A percentile compares a stretch with the other conserved stretches of the same genome.
phyloP scores from a whole-genome alignment of 768 basidiomycete genomes.

The Calocera viscosa region DNA sequence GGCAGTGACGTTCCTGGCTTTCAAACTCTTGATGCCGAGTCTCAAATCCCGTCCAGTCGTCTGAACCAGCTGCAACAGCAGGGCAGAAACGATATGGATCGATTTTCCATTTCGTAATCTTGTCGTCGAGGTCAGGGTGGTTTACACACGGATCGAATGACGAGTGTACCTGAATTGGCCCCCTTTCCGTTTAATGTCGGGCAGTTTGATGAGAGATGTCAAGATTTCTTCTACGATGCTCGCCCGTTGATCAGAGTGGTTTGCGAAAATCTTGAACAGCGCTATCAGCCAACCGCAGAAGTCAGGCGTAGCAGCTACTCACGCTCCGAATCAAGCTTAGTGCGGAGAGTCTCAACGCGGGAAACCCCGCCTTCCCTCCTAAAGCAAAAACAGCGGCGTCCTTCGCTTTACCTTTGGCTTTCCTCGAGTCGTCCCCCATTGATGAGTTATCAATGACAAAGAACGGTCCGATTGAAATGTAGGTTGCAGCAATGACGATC shows the following conservation, averaged over 20 bases:
- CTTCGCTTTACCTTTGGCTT: slow-evolving; percentile 42
- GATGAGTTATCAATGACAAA: slow-evolving; percentile 58
- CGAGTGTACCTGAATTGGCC: slow-evolving; percentile 67
- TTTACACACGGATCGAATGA: background rate
- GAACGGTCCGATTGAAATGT: slow-evolving; percentile 87
- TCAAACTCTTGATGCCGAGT: slow-evolving; percentile 32
- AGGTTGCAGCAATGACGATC: slow-evolving; percentile 85
- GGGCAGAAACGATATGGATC: slow-evolving; percentile 85
- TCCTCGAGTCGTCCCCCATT: slow-evolving; percentile 36
- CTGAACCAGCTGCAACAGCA: slow-evolving; percentile 91
- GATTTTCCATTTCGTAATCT: slow-evolving; percentile 83
- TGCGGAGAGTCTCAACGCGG: slow-evolving; percentile 67
- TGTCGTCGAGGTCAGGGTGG: no score
- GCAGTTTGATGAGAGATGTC: slow-evolving; percentile 75
- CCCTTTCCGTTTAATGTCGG: slow-evolving; percentile 78
- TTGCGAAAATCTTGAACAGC: slow-evolving; percentile 64
- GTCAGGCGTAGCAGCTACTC: slow-evolving; percentile 25
- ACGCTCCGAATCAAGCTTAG: slow-evolving; percentile 76
- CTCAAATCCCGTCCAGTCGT: slow-evolving; percentile 84
- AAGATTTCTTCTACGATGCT: slow-evolving; percentile 99
- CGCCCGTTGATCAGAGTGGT: slow-evolving; percentile 76
- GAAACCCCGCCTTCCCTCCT: slow-evolving; percentile 56
- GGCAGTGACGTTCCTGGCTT: background rate
- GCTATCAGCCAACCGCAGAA: slow-evolving; percentile 4
- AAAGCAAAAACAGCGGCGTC: slow-evolving; percentile 39